Base-by-base conservation (phyloP, 192 early-diverging fungal species). In the Coemansia erecta region DNA sequence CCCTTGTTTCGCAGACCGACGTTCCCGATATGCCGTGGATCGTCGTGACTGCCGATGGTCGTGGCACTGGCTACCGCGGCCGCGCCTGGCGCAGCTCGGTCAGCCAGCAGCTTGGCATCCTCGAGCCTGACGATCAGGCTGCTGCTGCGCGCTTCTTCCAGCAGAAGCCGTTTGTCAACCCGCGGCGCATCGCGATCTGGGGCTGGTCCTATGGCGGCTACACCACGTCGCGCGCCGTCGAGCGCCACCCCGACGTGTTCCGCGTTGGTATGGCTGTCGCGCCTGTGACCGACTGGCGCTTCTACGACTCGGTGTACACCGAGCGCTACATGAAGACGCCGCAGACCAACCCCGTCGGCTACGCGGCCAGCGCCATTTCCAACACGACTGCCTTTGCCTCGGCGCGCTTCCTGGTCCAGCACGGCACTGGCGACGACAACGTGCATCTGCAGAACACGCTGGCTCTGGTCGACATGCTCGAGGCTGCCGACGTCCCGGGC, bases 191-290 rank as follows among this genome's bases (percentile, higher is more conserved):
- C 15, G 94, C 91, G 8, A 89, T 98, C 48, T 98, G 96, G 96
- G 96, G 96, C 17, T 98, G 96, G 90, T 93, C 90, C 1, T 98
- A 91, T 68, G 96, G 96, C 48, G 96, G 94, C 15, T 97, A 87
- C 68, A 74, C 90, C 72, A 87, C 93, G 0, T 57, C 87, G 33
- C 95, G 96, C 64, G 79, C 88, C 7, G 81, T 97, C 35, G 96
- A 98, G 73, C 82, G 85, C 4, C 80, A 96, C 64, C 84, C 85
- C 12, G 90, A 90, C 7, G 68, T 94, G 2, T 95, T 96, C 77
- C 77, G 73, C 35, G 80, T 89, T 2, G 95, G 87, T 13, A 91
- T 98, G 84, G 84, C 96, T 6, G 96, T 98, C 1, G 96, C 96
- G 9, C 96, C 96, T 6, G 96, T 98, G 11, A 96, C 94, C 4